Evolutionary conservation across 208 protist genomes (phyloP).

Genomic region (Strigomonas galati): DNA sequence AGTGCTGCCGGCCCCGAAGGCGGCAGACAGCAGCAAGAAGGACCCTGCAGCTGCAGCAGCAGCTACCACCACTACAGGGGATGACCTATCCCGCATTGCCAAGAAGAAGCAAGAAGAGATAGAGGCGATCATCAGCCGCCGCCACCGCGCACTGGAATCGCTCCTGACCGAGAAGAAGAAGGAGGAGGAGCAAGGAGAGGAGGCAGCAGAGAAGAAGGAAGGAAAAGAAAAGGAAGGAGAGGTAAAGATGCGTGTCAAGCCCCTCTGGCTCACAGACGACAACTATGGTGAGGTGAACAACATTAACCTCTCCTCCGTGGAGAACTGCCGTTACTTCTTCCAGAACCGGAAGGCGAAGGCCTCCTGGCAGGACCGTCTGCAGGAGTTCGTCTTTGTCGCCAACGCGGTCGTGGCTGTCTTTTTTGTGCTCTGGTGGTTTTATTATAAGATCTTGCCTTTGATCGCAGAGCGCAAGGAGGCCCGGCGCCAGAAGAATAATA

Average conservation of each 20-base stretch:
- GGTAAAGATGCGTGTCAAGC: background rate
- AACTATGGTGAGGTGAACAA: background rate
- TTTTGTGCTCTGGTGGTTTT: constrained; percentile 25
- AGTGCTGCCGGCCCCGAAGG: background rate
- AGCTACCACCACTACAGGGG: background rate
- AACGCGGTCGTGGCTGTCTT: constrained; percentile 31
- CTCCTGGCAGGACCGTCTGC: constrained; percentile 19
- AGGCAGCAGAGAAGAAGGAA: background rate
- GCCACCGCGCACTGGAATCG: background rate
- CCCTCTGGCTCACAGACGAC: background rate
- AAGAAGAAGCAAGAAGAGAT: background rate
- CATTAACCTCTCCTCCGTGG: background rate
- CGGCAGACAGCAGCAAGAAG: constrained; percentile 15
- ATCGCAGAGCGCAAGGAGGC: too few relatives aligned
- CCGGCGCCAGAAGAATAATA: too few relatives aligned
- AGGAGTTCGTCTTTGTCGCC: constrained; percentile 23
- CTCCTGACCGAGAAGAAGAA: background rate
- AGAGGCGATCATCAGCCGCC: too few relatives aligned
- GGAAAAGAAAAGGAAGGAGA: too few relatives aligned
- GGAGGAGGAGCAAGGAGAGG: background rate
- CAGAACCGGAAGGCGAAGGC: constrained; percentile 1
- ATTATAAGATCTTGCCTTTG: constrained; percentile 2
- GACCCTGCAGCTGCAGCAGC: background rate
- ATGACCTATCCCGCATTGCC: background rate
- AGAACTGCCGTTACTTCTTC: background rate